Evolutionary conservation across 148 eudicot species (phyloP), one percentile per base, ranked within the genome.

Genomic region (Vaccinium myrtillus): DNA sequence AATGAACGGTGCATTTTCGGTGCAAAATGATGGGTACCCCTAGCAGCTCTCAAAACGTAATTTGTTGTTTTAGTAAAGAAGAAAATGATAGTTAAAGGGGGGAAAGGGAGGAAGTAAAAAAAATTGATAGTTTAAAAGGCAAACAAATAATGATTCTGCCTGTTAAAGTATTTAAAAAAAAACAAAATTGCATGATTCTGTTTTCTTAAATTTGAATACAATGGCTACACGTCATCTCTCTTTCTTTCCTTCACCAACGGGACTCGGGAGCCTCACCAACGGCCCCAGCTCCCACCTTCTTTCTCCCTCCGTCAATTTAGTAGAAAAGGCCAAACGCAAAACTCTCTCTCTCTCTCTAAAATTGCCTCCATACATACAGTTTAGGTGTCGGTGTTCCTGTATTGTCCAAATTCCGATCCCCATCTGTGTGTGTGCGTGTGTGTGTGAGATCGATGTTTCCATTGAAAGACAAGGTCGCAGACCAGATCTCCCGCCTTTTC

Each of bases 401-500:
- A 27, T 30, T 51, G 23, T 32, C 54, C 50, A 11, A 5, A 59
- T 59, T 77, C 75, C 36, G 59, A 27, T 58, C 75, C 27, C 48
- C 30, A n/a, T 63, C 23, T 21, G 8, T 58, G 49, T 59, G 39
- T 36, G 39, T 36, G 39, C 2, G 39, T 21, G 13, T 58, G 49
- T 59, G 39, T 36, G 39, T 36, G 39, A 36, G 39, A 36, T 36
- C 32, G 48, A 93, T 92, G 96, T 56, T 84, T 74, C 86, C 94
- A 14, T 88, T 87, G 82, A 93, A 91, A 71, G 91, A 92, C 81
- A 93, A 88, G 82, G 88, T 92, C 15, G 71, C 92, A 0, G 91
- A 87, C 79, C 92, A 92, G 85, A 85, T 93, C 59, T 90, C 96
- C 67, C 85, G 88, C 76, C 80, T 93, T 77, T 87, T 91, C 82